These are phyloP conservation scores for Kuraishia cidri DNA, from an alignment of 805 yeast species.

Conservation along the genomic window DNA sequence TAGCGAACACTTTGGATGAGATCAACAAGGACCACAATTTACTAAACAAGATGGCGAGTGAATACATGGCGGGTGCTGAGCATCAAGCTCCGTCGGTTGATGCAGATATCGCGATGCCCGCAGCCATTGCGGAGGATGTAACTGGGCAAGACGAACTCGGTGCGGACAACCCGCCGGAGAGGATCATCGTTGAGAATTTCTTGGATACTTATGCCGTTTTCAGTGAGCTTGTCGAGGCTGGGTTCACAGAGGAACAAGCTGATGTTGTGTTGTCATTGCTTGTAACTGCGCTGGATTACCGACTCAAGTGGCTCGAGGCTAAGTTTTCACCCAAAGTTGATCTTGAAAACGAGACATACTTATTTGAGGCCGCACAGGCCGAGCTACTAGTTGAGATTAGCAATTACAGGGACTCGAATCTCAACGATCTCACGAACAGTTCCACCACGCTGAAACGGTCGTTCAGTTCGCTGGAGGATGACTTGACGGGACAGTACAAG, in stretches of 20 bases:
- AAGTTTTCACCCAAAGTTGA: constrained; percentile 52
- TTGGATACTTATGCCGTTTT: constrained; percentile 61
- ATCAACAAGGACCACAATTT: too few relatives aligned
- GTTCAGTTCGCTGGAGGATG: constrained; percentile 67
- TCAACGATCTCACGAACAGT: constrained; percentile 57
- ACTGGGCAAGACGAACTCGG: not conserved
- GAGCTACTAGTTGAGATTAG: constrained; percentile 77
- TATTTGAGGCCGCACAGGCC: constrained; percentile 88
- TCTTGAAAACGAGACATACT: constrained; percentile 77
- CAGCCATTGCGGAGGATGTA: not conserved
- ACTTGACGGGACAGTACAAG: constrained; percentile 54
- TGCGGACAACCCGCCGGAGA: not conserved
- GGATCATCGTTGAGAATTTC: constrained; percentile 19
- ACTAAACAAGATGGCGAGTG: too few relatives aligned
- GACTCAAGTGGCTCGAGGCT: constrained; percentile 34
- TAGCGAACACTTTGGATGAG: too few relatives aligned
- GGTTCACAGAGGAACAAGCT: constrained; percentile 55
- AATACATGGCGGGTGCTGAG: not conserved
- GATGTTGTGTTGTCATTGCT: constrained; percentile 45
- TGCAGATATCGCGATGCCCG: not conserved
- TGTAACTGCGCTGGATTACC: constrained; percentile 20
- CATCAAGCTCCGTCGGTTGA: not conserved
- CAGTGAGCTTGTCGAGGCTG: constrained; percentile 40
- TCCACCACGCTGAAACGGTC: constrained; percentile 66
- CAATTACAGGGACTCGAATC: constrained; percentile 59